phyloP scores from a whole-genome alignment of 306 rosid species.

The Casuarina glauca region DNA sequence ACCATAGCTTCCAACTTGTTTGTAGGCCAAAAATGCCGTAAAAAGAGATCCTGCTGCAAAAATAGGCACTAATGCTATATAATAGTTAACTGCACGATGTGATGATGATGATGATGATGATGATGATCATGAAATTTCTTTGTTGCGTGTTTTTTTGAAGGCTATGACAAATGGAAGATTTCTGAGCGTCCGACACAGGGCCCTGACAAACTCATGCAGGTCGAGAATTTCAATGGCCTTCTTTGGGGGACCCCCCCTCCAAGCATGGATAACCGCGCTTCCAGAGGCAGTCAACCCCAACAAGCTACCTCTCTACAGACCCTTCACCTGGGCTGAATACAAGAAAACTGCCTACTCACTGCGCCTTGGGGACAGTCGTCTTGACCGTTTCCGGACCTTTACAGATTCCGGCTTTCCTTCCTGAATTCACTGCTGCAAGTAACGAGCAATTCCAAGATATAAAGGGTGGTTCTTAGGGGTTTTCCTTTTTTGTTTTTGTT shows the following conservation, averaged over 20 bases:
- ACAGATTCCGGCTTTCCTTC: not conserved
- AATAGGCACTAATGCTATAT: too few relatives aligned
- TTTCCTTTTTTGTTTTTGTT: not conserved
- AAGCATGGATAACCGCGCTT: conserved; percentile 44
- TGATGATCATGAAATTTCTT: too few relatives aligned
- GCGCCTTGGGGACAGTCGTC: conserved; percentile 61
- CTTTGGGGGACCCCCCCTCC: conserved; percentile 69
- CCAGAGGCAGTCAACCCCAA: conserved; percentile 53
- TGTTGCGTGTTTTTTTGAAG: conserved; percentile 28
- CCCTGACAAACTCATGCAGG: conserved; percentile 44
- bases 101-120: too few relatives aligned
- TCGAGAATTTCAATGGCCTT: conserved; percentile 66
- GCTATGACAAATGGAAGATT: conserved; percentile 87
- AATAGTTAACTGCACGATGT: too few relatives aligned
- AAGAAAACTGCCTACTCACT: conserved; percentile 62
- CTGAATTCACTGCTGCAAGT: not conserved
- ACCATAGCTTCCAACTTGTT: not conserved
- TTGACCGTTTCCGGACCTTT: conserved; percentile 42
- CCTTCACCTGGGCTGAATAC: conserved; percentile 84
- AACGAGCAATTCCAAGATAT: not conserved
- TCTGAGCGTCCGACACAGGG: conserved; percentile 75
- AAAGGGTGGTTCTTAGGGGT: not conserved
- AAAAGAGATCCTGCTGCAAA: too few relatives aligned
- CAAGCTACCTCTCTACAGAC: conserved; percentile 52
- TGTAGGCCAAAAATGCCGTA: too few relatives aligned